These are phyloP conservation scores for Lyophyllum decastes DNA, from an alignment of 768 basidiomycete genomes.

Conservation along the genomic window DNA sequence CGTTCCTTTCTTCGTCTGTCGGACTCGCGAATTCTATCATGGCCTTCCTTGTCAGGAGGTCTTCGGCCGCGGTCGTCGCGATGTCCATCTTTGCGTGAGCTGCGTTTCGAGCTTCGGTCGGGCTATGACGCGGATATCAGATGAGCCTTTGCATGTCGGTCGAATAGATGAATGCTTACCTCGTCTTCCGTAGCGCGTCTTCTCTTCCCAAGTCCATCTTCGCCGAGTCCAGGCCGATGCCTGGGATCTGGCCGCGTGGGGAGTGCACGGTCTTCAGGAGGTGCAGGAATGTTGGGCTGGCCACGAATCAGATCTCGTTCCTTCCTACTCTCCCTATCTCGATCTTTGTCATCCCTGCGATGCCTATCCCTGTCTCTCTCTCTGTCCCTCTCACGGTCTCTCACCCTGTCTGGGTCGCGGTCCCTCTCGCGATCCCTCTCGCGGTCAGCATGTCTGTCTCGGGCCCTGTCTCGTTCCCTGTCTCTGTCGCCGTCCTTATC, in stretches of 20 bases:
- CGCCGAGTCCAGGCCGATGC: constrained; percentile 47
- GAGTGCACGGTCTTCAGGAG: constrained; percentile 54
- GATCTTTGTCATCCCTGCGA: constrained; percentile 36
- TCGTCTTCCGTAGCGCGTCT: constrained; percentile 72
- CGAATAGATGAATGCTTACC: constrained; percentile 41
- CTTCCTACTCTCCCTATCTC: constrained; percentile 60
- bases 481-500: constrained; percentile 51
- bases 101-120: constrained; percentile 79
- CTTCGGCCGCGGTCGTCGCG: constrained; percentile 75
- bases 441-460: constrained; percentile 52
- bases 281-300: constrained; percentile 31
- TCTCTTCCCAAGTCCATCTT: constrained; percentile 76
- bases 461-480: constrained; percentile 44
- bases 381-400: constrained; percentile 44
- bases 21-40: constrained; percentile 68
- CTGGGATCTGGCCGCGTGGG: constrained; percentile 64
- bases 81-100: constrained; percentile 75
- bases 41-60: constrained; percentile 64
- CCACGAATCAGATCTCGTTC: constrained; percentile 52
- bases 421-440: constrained; percentile 62
- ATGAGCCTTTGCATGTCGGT: constrained; percentile 13
- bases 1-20: constrained; percentile 70
- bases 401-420: constrained; percentile 57
- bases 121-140: constrained; percentile 38
- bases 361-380: constrained; percentile 50